phyloP scores from a whole-genome alignment of 768 basidiomycete genomes.

The Rhizopogon sp. region DNA sequence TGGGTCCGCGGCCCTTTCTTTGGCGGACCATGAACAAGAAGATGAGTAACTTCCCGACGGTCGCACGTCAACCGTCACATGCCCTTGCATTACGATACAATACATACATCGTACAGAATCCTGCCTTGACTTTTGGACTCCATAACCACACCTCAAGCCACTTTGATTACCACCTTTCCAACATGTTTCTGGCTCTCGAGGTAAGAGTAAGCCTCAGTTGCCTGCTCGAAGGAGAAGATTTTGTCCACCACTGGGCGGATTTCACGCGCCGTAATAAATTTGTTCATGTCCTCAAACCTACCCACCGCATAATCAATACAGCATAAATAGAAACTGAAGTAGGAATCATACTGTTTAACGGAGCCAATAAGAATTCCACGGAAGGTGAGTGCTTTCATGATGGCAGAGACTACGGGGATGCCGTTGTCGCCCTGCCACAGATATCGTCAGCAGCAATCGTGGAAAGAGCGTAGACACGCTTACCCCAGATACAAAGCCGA shows the following conservation, averaged over 20 bases:
- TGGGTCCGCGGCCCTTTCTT: too few relatives aligned
- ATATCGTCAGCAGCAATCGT: background rate
- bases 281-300: conserved; percentile 52
- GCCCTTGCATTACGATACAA: too few relatives aligned
- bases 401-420: conserved; percentile 28
- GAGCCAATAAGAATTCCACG: conserved; percentile 55
- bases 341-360: conserved; percentile 44
- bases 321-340: background rate
- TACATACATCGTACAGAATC: too few relatives aligned
- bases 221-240: conserved; percentile 54
- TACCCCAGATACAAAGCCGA: conserved; percentile 47
- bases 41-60: too few relatives aligned
- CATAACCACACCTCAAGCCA: conserved; percentile 12
- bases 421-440: conserved; percentile 17
- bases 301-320: background rate
- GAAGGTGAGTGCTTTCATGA: conserved; percentile 36
- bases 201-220: conserved; percentile 46
- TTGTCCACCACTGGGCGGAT: conserved; percentile 51
- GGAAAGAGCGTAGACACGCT: background rate
- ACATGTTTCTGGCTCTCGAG: conserved; percentile 52
- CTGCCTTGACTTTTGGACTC: background rate
- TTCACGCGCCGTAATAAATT: conserved; percentile 37
- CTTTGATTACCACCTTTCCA: conserved; percentile 57
- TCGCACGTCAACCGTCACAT: too few relatives aligned
- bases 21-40: too few relatives aligned